phyloP scores from a whole-genome alignment of 2,329 filamentous ascomycete genomes.

The Aspergillus eucalypticola region DNA sequence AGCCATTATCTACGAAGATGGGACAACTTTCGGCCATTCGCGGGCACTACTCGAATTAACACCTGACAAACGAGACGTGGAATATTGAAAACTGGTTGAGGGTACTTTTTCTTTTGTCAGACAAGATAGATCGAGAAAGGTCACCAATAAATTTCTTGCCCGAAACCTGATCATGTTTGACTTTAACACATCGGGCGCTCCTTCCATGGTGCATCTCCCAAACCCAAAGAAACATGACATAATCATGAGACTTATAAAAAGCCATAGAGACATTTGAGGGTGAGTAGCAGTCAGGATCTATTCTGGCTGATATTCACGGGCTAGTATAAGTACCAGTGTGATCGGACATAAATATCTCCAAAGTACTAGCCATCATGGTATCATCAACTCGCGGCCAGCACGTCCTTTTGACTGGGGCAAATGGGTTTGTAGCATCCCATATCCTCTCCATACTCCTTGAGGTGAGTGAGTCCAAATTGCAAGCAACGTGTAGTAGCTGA shows the following conservation, averaged over 20 bases:
- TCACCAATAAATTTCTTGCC: background rate
- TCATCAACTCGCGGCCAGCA: background rate
- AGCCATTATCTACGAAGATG: no score
- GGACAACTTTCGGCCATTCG: no score
- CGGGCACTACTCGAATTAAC: no score
- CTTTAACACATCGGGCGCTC: no score
- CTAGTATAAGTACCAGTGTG: background rate
- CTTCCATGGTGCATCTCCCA: no score
- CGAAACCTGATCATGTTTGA: background rate
- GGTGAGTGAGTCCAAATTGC: conserved; percentile 31
- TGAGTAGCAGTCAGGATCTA: no score
- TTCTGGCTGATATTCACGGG: background rate
- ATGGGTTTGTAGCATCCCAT: conserved; percentile 20
- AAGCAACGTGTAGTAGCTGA: background rate
- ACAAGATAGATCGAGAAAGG: background rate
- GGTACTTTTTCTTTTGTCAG: background rate
- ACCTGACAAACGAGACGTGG: no score
- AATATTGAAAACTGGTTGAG: no score
- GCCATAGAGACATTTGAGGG: no score
- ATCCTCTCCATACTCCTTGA: conserved; percentile 48
- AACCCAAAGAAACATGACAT: no score
- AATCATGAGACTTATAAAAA: no score
- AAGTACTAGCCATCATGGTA: background rate
- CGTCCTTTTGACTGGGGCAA: conserved; percentile 18
- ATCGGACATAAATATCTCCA: background rate